A percentile compares a stretch with the other conserved stretches of the same genome.
Conservation (phyloP, 352 stramenopile species). For the Globisporangium echinulatum region DNA sequence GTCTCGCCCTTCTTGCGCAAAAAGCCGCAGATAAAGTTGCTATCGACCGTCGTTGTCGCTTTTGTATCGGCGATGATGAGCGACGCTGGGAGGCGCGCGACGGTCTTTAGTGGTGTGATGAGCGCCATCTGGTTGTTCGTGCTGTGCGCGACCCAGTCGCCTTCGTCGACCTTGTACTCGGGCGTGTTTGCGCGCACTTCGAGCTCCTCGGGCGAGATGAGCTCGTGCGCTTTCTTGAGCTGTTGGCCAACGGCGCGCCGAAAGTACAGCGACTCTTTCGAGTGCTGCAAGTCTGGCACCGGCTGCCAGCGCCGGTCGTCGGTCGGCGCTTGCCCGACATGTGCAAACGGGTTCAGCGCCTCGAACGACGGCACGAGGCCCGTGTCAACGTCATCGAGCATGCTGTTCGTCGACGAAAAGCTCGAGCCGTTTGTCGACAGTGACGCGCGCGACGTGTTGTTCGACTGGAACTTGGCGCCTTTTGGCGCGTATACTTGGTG, state of each 20-base stretch:
- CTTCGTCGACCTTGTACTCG: constrained; percentile 81
- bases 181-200: constrained; percentile 87
- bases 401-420: constrained; percentile 7
- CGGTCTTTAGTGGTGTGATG: constrained; percentile 79
- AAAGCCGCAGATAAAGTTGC: constrained; percentile 49
- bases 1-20: constrained; percentile 80
- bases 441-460: no score
- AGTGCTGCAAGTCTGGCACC: constrained; percentile 65
- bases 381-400: constrained; percentile 29
- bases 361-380: constrained; percentile 62
- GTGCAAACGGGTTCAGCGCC: constrained; percentile 71
- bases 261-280: constrained; percentile 79
- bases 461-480: not conserved
- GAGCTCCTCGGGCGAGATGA: constrained; percentile 76
- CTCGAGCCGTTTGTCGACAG: not conserved
- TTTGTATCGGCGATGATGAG: constrained; percentile 59
- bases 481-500: constrained; percentile 9
- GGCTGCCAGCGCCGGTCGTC: constrained; percentile 73
- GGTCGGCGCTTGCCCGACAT: constrained; percentile 29
- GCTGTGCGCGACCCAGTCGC: constrained; percentile 84
- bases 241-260: constrained; percentile 66
- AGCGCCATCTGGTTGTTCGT: constrained; percentile 76
- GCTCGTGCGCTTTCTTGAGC: constrained; percentile 69
- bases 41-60: constrained; percentile 4
- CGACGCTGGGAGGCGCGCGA: constrained; percentile 60